These are phyloP conservation scores for Leptographium procerum DNA, from an alignment of 2,329 filamentous ascomycete genomes.

Conservation along the genomic window DNA sequence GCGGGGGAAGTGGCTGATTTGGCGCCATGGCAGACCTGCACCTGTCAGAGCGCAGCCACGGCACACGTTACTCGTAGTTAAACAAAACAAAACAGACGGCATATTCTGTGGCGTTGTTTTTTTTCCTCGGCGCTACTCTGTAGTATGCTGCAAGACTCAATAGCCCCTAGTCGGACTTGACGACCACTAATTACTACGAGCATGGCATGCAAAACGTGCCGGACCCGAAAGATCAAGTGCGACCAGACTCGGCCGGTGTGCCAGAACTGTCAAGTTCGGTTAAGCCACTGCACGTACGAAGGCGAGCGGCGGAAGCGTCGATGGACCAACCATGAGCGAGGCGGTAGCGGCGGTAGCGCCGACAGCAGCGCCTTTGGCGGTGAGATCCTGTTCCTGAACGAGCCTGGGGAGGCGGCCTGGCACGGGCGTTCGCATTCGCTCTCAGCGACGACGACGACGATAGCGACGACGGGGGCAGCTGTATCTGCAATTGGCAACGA, in stretches of 20 bases:
- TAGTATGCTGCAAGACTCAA: background rate
- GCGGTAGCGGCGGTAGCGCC: background rate
- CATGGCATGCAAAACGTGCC: slow-evolving; percentile 8
- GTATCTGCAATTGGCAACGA: background rate
- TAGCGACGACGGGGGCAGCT: background rate
- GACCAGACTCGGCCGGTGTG: slow-evolving; percentile 8
- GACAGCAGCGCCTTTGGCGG: background rate
- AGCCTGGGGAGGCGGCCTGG: background rate
- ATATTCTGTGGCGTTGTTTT: background rate
- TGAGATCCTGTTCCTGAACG: background rate
- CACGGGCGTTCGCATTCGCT: background rate
- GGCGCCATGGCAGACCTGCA: no score
- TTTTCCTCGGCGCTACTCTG: background rate
- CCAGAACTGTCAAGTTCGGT: slow-evolving; percentile 5
- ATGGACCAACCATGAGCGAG: background rate
- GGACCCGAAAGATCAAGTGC: slow-evolving; percentile 6
- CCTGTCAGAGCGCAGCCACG: background rate
- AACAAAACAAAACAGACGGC: background rate
- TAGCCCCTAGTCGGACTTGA: background rate
- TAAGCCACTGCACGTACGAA: slow-evolving; percentile 4
- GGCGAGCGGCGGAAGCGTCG: slow-evolving; percentile 5
- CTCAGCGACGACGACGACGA: background rate
- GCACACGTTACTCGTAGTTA: background rate
- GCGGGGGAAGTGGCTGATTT: background rate
- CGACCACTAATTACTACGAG: background rate